These are phyloP conservation scores for Juglanconis sp. DNA, from an alignment of 2,329 filamentous ascomycete genomes.

Conservation along the genomic window DNA sequence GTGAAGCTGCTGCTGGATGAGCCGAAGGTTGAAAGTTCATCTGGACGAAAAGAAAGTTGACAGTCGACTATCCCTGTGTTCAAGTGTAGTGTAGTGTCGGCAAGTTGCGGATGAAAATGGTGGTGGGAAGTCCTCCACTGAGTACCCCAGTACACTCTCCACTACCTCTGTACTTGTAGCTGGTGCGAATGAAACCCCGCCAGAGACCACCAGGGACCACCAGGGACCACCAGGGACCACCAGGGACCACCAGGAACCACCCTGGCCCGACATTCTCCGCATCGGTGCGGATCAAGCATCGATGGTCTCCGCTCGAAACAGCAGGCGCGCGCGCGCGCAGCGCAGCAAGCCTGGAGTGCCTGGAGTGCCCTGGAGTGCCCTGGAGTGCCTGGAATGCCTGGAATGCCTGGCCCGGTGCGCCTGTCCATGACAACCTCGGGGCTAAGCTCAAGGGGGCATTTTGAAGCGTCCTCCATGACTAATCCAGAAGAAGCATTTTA, in stretches of 20 bases:
- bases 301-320: slow-evolving; percentile 9
- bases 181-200: too few species aligned
- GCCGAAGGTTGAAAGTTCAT: too few species aligned
- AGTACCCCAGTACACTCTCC: too few species aligned
- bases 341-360: neutral
- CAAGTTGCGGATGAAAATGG: too few species aligned
- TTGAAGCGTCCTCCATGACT: neutral
- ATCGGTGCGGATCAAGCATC: neutral
- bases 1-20: too few species aligned
- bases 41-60: too few species aligned
- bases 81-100: too few species aligned
- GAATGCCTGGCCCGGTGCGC: neutral
- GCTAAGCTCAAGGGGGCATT: neutral
- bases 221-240: too few species aligned
- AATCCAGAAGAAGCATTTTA: neutral
- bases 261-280: neutral
- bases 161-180: too few species aligned
- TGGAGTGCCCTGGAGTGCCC: neutral
- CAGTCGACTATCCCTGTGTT: too few species aligned
- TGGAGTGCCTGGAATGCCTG: neutral
- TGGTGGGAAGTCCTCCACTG: too few species aligned
- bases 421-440: neutral
- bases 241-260: neutral
- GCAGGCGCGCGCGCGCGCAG: slow-evolving; percentile 10
- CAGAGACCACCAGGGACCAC: too few species aligned